phyloP scores from a whole-genome alignment of 495 filamentous ascomycete species.

The Lasiosphaeria ovina region DNA sequence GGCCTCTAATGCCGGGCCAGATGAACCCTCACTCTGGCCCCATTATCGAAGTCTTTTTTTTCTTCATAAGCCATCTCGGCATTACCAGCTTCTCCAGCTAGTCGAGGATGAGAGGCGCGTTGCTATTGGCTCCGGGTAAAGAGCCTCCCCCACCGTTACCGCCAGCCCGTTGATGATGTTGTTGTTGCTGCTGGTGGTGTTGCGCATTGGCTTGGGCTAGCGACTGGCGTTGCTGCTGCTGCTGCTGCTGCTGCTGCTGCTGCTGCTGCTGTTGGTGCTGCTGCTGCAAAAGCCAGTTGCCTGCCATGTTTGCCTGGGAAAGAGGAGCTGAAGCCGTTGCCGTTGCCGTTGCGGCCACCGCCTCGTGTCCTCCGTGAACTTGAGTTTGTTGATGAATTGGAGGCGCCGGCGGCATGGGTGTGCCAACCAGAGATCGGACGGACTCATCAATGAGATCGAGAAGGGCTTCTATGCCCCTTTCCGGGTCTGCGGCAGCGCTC shows the following conservation, averaged over 20 bases:
- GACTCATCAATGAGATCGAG: constrained; percentile 28
- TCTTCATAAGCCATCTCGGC: not conserved
- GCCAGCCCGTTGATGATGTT: constrained; percentile 11
- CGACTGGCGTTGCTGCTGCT: constrained; percentile 17
- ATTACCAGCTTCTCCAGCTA: not conserved
- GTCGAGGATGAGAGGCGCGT: not conserved
- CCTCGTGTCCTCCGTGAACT: not conserved
- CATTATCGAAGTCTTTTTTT: not conserved
- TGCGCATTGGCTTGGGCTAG: constrained; percentile 8
- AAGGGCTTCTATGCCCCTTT: constrained; percentile 32
- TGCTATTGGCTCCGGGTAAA: not conserved
- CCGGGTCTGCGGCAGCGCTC: constrained; percentile 33
- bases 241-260: constrained; percentile 14
- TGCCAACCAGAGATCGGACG: constrained; percentile 29
- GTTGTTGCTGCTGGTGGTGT: constrained; percentile 11
- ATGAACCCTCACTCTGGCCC: too few species aligned
- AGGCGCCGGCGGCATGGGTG: constrained; percentile 12
- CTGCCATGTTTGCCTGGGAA: not conserved
- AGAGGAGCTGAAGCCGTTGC: not conserved
- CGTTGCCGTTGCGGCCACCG: constrained; percentile 3
- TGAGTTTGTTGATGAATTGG: not conserved
- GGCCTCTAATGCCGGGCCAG: too few species aligned
- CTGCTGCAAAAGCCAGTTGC: not conserved
- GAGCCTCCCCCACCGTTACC: not conserved
- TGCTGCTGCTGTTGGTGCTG: constrained; percentile 14